Base-by-base conservation (phyloP, 495 filamentous ascomycete genomes). In the Monascus purpureus region DNA sequence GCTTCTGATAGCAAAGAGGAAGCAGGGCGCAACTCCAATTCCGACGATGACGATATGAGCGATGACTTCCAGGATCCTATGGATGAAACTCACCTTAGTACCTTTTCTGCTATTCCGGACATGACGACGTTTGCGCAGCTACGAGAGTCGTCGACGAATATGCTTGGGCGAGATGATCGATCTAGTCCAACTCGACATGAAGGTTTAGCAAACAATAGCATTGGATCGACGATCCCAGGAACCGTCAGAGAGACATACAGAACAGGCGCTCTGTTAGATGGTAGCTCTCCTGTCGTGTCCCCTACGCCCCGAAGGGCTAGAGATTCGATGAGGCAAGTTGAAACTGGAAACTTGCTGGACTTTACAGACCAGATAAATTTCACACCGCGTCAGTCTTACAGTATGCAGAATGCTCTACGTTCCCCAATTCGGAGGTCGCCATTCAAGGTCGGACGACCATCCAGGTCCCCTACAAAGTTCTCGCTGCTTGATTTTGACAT, bases 401-500 rank as follows among this genome's bases (percentile, higher is more conserved):
- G 55, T 43, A 45, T 59, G 39, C 41, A 59, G 42, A 46, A 39
- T 39, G 41, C 43, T 16, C 56, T 59, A 3, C 52, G 50, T 24
- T 73, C 70, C 3, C 56, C 67, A 2, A n/a, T n/a, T n/a, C 54
- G 58, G 18, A 49, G 57, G 7, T 70, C 65, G 27, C 61, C 63
- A 0, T 40, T 59, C 34, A 44, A 50, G 16, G 36, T 38, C 28
- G 38, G 42, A 19, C 47, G 52, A 15, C 47, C 56, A n/a, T 50
- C 47, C 27, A 45, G 51, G 6, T 53, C 55, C 4, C 61, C 62
- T 3, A 36, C 48, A 6, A 65, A 61, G 32, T 40, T 50, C 11
- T 61, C 55, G 40, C 68, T 96, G 6, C 70, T 97, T 23, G 90
- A 97, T 50, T 94, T 95, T 47, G 87, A 95, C 40, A 78, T 95